These are phyloP conservation scores for Acacia pycnantha DNA, from an alignment of 331 rosid species.

Conservation along the genomic window DNA sequence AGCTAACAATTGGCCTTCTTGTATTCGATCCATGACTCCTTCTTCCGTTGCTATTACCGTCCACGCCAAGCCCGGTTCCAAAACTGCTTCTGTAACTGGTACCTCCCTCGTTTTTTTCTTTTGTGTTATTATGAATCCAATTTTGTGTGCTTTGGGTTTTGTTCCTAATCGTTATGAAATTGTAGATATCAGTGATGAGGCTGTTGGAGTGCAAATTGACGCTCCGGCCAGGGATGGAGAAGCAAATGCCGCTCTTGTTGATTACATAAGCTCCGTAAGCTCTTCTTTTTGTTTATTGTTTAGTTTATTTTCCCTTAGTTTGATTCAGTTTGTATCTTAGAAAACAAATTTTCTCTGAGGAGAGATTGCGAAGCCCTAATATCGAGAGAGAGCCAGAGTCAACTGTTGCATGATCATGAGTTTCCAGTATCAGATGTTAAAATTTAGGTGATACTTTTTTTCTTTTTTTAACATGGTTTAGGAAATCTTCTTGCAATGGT, in stretches of 20 bases:
- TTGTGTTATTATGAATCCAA: not conserved
- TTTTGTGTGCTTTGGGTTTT: not conserved
- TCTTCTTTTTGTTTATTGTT: not conserved
- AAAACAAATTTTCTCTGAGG: not conserved
- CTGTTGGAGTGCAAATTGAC: slow-evolving; percentile 85
- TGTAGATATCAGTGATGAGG: slow-evolving; percentile 73
- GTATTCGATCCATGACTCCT: slow-evolving; percentile 73
- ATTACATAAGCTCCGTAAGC: slow-evolving; percentile 72
- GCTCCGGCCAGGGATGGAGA: slow-evolving; percentile 95
- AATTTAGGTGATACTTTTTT: not conserved
- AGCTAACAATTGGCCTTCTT: slow-evolving; percentile 49
- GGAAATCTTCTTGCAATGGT: not conserved
- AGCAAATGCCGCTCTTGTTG: slow-evolving; percentile 92
- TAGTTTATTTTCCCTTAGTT: not conserved
- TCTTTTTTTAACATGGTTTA: too few relatives aligned
- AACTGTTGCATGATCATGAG: not conserved
- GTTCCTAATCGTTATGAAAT: not conserved
- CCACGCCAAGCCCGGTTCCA: slow-evolving; percentile 97
- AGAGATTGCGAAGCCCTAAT: not conserved
- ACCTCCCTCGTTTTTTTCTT: not conserved
- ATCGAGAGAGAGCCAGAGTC: not conserved
- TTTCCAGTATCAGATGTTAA: not conserved
- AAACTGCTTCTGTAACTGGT: slow-evolving; percentile 80
- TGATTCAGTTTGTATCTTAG: not conserved
- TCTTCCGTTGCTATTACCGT: slow-evolving; percentile 84